phyloP scores from a whole-genome alignment of 306 rosid genomes.

The Vigna angularis region DNA sequence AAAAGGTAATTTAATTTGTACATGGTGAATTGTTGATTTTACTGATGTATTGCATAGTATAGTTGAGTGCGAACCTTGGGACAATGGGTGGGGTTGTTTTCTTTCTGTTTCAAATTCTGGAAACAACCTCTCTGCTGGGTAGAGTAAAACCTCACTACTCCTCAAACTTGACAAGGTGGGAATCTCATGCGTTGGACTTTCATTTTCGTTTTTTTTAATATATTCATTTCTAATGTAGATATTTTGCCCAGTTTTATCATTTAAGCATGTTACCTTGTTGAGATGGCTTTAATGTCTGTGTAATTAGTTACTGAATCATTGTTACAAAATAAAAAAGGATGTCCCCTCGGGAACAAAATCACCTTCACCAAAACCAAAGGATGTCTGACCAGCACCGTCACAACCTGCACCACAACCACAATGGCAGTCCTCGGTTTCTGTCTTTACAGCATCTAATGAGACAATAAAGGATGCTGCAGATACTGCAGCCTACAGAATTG shows the following conservation, averaged over 20 bases:
- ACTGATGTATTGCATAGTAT: background rate
- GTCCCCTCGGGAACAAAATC: slow-evolving; percentile 32
- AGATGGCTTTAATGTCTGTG: background rate
- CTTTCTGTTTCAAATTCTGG: background rate
- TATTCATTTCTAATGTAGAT: background rate
- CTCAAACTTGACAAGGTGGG: background rate
- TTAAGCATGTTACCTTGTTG: slow-evolving; percentile 4
- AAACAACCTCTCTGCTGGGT: background rate
- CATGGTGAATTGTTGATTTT: background rate
- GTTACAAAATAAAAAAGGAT: slow-evolving; percentile 45
- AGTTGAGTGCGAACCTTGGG: background rate
- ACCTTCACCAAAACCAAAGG: slow-evolving; percentile 54
- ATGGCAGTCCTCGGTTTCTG: slow-evolving; percentile 42
- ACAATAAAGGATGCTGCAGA: slow-evolving; percentile 61
- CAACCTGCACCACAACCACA: slow-evolving; percentile 14
- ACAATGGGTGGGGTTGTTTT: background rate
- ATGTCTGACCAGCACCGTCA: slow-evolving; percentile 32
- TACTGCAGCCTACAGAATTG: slow-evolving; percentile 66
- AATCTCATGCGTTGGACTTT: background rate
- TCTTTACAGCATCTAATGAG: slow-evolving; percentile 40
- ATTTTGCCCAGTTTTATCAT: background rate
- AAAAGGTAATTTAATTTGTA: slow-evolving; percentile 65
- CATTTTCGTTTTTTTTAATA: background rate
- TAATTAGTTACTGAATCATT: background rate
- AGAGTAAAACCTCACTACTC: background rate